Conservation (phyloP, 495 filamentous ascomycete species). For the Achaetomiella virescens region DNA sequence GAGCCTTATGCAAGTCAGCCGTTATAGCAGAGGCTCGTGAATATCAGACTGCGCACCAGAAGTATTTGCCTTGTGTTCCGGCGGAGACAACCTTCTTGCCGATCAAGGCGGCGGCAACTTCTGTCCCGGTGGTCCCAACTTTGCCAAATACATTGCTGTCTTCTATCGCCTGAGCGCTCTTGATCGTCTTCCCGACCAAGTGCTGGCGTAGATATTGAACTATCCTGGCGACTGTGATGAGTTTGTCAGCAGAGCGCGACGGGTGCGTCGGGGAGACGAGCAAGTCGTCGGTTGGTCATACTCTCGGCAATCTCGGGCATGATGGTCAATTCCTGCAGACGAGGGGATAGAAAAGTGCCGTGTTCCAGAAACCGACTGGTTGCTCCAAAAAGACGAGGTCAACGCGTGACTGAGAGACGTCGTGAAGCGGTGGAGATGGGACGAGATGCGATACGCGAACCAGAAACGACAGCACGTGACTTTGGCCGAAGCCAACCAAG, state of each 20-base stretch:
- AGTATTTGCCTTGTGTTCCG: constrained; percentile 90
- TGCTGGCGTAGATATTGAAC: constrained; percentile 76
- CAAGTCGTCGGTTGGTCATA: constrained; percentile 17
- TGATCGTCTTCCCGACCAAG: constrained; percentile 75
- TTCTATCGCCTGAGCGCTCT: constrained; percentile 61
- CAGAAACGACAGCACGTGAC: constrained; percentile 23
- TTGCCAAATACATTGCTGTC: constrained; percentile 84
- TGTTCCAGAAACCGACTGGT: background rate
- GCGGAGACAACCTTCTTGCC: constrained; percentile 72
- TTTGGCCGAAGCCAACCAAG: background rate
- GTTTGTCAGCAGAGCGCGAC: constrained; percentile 5
- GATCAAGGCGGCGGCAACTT: constrained; percentile 64
- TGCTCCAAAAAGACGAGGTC: background rate
- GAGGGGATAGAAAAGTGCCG: background rate
- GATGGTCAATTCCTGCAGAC: background rate
- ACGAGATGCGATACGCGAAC: constrained; percentile 16
- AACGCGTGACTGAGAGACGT: background rate
- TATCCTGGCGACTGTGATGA: constrained; percentile 63
- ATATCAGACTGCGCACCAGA: constrained; percentile 52
- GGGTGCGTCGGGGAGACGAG: no score
- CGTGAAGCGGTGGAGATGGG: background rate
- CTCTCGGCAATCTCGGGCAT: constrained; percentile 84
- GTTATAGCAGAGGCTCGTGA: background rate
- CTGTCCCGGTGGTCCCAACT: constrained; percentile 66
- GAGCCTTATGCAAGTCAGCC: constrained; percentile 30